A percentile compares a stretch with the other conserved stretches of the same genome.
These are phyloP conservation scores for Pyrenochaeta sp. DNA, from an alignment of 2,329 filamentous ascomycete genomes.

Conservation along the genomic window DNA sequence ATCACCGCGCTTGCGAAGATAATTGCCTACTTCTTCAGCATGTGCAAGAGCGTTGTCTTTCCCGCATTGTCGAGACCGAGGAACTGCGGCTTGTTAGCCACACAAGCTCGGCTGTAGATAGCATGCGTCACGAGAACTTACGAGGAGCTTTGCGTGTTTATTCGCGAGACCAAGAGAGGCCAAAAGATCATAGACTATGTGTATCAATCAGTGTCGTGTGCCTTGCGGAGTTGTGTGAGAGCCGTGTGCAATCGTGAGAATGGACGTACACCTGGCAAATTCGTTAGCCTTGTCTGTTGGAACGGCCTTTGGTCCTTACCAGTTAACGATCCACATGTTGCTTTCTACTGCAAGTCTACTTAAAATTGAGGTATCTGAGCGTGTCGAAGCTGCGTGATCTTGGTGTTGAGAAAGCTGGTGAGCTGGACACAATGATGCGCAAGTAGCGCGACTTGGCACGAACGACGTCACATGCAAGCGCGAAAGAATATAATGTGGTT, in stretches of 20 bases:
- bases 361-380: not conserved
- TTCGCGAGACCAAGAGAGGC: constrained; percentile 85
- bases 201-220: constrained; percentile 24
- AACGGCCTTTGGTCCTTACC: constrained; percentile 58
- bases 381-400: not conserved
- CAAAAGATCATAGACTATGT: constrained; percentile 82
- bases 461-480: constrained; percentile 18
- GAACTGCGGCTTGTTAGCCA: constrained; percentile 57
- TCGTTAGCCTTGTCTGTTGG: not conserved
- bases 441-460: constrained; percentile 17
- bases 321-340: constrained; percentile 89
- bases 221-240: constrained; percentile 5
- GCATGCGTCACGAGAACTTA: not conserved
- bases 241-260: constrained; percentile 13
- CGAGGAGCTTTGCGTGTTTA: constrained; percentile 73
- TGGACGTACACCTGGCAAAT: constrained; percentile 24
- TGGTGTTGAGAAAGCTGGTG: constrained; percentile 11
- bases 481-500: constrained; percentile 1
- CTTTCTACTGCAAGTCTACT: constrained; percentile 2
- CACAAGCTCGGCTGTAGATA: too few species aligned
- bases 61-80: constrained; percentile 91
- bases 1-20: not conserved
- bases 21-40: constrained; percentile 71
- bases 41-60: constrained; percentile 90
- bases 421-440: constrained; percentile 12